Evolutionary conservation across 768 basidiomycete species (phyloP), one percentile per base, ranked within the genome.

Genomic region (Asterophora parasitica): DNA sequence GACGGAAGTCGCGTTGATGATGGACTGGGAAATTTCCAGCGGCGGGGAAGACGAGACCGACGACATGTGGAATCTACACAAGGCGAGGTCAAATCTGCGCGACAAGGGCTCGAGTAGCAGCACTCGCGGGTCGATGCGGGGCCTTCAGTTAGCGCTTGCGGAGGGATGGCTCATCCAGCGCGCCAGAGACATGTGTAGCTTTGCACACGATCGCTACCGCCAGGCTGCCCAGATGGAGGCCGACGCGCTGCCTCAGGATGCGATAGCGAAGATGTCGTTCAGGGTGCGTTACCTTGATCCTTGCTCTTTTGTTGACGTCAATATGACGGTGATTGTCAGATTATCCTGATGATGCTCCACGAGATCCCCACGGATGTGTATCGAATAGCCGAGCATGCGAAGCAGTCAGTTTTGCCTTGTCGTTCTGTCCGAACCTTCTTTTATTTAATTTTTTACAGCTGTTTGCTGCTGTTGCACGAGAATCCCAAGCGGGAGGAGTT

Each of bases 111-210:
- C 70, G 0, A 66, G 58, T n/a, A 66, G 66, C 53, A 66, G 66
- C 53, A 66, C 77, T 28, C 76, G 78, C 27, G 72, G 71, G 15
- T 83, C 83, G 3, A 84, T 87, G 72, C 78, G 77, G 16, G 85
- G 84, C 4, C 67, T 85, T 30, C 84, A 87, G 58, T 62, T 74
- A 13, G 85, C 83, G 1, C 74, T 86, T 15, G 65, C 77, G 1
- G 85, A 87, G 60, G 86, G 86, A 1, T 88, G 85, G 85, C 69
- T 88, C 8, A 77, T 83, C 5, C 82, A 84, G 48, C 69, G 82
- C 41, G 85, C 82, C 4, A 69, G 85, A 30, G 85, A 87, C 56
- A 85, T 86, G 83, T 85, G 83, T 62, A 82, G 77, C 56, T 85
- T 86, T 62, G 70, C 82, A 3, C 85, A 88, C 62, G 85, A 87